Evolutionary conservation across 331 rosid genomes (phyloP), one percentile per base, ranked within the genome.

Genomic region (Malus hybrid): DNA sequence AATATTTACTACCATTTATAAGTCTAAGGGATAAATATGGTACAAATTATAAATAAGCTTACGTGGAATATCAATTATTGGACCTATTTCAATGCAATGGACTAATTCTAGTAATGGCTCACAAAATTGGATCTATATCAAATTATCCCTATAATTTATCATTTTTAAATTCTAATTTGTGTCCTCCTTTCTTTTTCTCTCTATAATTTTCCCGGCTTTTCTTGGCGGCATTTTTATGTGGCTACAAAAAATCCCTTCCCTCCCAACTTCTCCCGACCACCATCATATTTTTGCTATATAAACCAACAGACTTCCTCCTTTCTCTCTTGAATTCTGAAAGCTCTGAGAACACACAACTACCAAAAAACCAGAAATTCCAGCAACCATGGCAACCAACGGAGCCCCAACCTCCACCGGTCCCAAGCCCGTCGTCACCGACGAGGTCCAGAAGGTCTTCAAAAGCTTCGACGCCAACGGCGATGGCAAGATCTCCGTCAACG

Each of bases 391-490:
- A 52, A 10, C 80, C 15, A 63, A 36, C 34, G 42, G 80, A 39
- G 10, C 19, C 63, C 42, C 33, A 57, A 48, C 16, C 66, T 55
- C 72, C 8, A 44, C 28, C 63, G 63, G 0, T 0, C 3, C 83
- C 57, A 79, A 84, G 10, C 52, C 87, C 14, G 74, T 88, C 8
- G 55, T 82, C 84, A 67, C 18, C 77, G 86, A 84, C 0, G 97
- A 92, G 66, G 82, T 92, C 56, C 58, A 66, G 73, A 81, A 75
- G 68, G 93, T 94, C 53, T 94, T 94, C 80, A 67, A 63, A 33
- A 91, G 90, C 72, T 94, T 94, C 84, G 99, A 94, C 67, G 4
- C 84, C 42, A 89, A 94, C 87, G 92, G 93, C 80, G 24, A 24
- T 24, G 24, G 24, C 24, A 24, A 24, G 24, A 24, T 24, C 24